phyloP scores from a whole-genome alignment of 352 stramenopile species.

The Phytophthora pseudosyringae region DNA sequence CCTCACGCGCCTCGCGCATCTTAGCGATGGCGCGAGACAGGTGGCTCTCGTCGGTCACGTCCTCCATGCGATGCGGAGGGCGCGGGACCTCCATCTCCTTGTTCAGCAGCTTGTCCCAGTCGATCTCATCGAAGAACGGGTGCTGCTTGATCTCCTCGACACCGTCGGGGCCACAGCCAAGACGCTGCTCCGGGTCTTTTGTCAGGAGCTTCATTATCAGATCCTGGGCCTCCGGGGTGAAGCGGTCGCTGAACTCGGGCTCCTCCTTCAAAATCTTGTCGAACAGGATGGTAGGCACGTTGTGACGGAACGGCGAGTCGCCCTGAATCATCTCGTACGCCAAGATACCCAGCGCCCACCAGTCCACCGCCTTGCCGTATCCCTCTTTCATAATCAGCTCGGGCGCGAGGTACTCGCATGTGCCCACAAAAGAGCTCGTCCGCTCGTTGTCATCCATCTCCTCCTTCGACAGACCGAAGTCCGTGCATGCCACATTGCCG shows the following conservation, averaged over 20 bases:
- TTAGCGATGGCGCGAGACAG: conserved; percentile 69
- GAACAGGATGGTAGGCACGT: conserved; percentile 70
- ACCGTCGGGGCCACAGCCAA: conserved; percentile 64
- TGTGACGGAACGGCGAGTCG: conserved; percentile 76
- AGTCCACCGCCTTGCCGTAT: conserved; percentile 77
- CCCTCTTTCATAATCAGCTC: conserved; percentile 77
- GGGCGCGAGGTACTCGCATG: conserved; percentile 77
- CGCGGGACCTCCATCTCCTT: conserved; percentile 71
- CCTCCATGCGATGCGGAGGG: conserved; percentile 74
- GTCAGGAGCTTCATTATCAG: conserved; percentile 64
- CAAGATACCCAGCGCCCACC: conserved; percentile 81
- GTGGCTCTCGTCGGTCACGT: conserved; percentile 75
- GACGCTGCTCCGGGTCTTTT: conserved; percentile 58
- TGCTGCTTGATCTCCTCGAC: conserved; percentile 79
- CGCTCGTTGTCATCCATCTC: conserved; percentile 75
- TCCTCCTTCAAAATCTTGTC: conserved; percentile 84
- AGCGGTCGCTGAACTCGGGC: conserved; percentile 70
- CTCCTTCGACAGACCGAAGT: conserved; percentile 80
- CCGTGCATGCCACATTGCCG: conserved; percentile 72
- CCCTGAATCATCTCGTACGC: conserved; percentile 81
- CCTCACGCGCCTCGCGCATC: conserved; percentile 71
- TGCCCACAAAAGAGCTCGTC: conserved; percentile 75
- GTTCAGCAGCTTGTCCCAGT: conserved; percentile 64
- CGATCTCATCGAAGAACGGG: conserved; percentile 74
- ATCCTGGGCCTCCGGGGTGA: conserved; percentile 70